Conservation (phyloP, 257 asterid genomes). For the Solanum tacnaense region DNA sequence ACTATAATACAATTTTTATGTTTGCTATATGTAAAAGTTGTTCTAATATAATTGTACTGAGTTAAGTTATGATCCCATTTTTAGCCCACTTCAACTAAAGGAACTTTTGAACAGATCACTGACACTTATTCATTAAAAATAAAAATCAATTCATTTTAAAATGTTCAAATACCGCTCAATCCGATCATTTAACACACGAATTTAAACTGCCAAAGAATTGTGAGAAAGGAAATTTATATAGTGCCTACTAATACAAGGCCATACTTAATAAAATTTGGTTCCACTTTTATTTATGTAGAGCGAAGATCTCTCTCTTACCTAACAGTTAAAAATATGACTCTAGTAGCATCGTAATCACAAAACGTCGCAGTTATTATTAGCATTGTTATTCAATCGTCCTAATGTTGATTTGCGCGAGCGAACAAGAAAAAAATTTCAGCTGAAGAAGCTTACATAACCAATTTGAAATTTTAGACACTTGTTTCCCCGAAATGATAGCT, state of each 20-base stretch:
- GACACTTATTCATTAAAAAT: neutral
- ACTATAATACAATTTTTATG: no score
- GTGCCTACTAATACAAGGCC: neutral
- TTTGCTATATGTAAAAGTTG: no score
- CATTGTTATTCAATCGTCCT: neutral
- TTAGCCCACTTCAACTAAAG: neutral
- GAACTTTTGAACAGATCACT: neutral
- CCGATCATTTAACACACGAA: neutral
- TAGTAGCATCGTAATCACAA: neutral
- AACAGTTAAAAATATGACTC: neutral
- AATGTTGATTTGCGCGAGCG: neutral
- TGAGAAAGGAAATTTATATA: neutral
- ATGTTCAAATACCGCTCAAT: neutral
- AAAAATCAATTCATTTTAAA: no score
- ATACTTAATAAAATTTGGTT: neutral
- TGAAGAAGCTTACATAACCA: neutral
- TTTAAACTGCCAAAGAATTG: neutral
- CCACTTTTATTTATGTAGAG: neutral
- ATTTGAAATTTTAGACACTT: neutral
- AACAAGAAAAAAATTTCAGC: neutral
- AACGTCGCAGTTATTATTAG: neutral
- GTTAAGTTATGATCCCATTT: neutral
- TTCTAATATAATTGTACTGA: neutral
- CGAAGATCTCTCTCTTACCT: neutral
- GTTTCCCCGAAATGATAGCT: neutral